Base-by-base conservation (phyloP, 495 filamentous ascomycete genomes). In the Haplographium delicatum region DNA sequence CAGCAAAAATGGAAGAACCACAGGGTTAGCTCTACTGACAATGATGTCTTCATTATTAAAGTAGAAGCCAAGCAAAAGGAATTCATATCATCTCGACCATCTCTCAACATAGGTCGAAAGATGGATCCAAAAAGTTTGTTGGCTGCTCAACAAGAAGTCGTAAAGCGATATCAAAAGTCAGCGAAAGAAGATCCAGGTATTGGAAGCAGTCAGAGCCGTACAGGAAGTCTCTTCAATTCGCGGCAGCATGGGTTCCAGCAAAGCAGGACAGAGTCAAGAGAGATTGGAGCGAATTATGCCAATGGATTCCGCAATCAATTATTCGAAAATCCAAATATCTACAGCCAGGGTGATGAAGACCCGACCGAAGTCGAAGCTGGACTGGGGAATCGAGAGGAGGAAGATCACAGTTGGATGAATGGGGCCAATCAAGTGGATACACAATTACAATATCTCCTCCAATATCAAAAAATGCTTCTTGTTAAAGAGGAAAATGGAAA, bases 341-440 rank as follows among this genome's bases (percentile, higher is more conserved):
- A 3, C 11, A 39, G 9, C n/a, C 9, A 19, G 1, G 2, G 5
- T 5, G 16, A 19, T 38, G 34, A 50, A 2, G 46, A 50, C 11
- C 34, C 34, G 15, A 16, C 1, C 8, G 5, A 39, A 15, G 34
- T 50, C 39, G 45, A 55, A 8, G 39, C 45, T 0, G 52, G 39
- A 2, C 33, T 50, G 44, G 7, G 28, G 11, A 20, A n/a, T 35
- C 26, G 5, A n/a, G 41, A 27, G 2, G 18, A 45, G 1, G 53
- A 56, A 40, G 53, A 56, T 25, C n/a, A 50, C 15, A n/a, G 11
- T 11, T 56, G 53, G 53, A 56, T 56, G 53, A 4, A 50, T 10
- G 53, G 46, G 1, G 25, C 24, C 5, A 9, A 9, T 9, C 33
- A 27, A 11, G 13, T 5, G 4, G 50, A 53, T 41, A 24, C 25